Conservation (phyloP, 163 green algal species). For the Scenedesmus sp. region DNA sequence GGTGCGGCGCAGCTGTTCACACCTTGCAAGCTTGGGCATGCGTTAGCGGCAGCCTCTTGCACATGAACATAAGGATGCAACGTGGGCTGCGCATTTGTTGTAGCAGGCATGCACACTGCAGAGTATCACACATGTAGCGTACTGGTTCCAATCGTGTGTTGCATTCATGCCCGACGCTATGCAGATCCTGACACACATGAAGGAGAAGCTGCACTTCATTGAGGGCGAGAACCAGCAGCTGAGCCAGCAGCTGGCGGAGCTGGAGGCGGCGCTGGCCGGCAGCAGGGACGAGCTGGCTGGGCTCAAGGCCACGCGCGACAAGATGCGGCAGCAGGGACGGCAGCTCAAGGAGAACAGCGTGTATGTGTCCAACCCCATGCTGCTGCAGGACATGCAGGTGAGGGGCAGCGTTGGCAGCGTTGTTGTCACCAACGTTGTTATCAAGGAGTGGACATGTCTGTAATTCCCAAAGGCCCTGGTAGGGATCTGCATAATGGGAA, state of each 20-base stretch:
- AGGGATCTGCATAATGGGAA: no score
- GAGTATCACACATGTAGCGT: neutral
- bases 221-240: constrained; percentile 74
- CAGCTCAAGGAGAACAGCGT: constrained; percentile 68
- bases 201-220: constrained; percentile 89
- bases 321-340: constrained; percentile 60
- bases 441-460: no score
- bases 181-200: constrained; percentile 88
- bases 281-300: constrained; percentile 68
- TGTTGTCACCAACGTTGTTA: no score
- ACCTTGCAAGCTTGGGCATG: neutral
- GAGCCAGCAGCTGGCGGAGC: constrained; percentile 49
- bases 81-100: neutral
- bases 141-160: neutral
- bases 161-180: no score
- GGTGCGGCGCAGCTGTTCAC: constrained; percentile 46
- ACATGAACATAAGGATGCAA: neutral
- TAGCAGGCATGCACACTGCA: no score
- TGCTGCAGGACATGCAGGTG: constrained; percentile 81
- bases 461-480: no score
- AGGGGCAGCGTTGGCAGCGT: neutral
- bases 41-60: neutral
- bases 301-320: constrained; percentile 62
- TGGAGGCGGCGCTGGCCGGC: constrained; percentile 64
- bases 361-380: constrained; percentile 69